Conservation (phyloP, 2,329 filamentous ascomycete genomes). For the Sporothrix luriei region DNA sequence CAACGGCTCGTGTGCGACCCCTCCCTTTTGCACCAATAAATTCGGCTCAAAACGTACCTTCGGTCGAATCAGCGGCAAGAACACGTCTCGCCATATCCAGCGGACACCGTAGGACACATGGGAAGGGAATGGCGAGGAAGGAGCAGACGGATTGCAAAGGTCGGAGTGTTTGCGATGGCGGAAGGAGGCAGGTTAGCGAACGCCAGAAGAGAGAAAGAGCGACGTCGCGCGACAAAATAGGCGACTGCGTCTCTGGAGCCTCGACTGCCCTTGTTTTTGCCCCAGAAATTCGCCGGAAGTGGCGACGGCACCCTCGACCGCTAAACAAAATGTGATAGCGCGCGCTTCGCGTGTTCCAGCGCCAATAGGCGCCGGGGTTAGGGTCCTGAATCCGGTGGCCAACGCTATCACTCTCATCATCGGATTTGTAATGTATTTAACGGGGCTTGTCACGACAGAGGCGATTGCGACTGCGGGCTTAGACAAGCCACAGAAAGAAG, state of each 20-base stretch:
- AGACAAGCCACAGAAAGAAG: neutral
- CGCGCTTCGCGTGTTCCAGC: slow-evolving; percentile 16
- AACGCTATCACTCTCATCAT: too few species aligned
- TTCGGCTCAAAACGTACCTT: slow-evolving; percentile 21
- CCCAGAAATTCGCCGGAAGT: neutral
- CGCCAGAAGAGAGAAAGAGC: neutral
- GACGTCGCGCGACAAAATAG: slow-evolving; percentile 21
- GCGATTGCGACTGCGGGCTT: neutral
- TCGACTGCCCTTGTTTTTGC: neutral
- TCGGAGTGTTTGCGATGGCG: neutral
- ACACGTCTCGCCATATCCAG: slow-evolving; percentile 23
- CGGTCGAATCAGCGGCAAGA: slow-evolving; percentile 22
- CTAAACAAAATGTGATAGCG: neutral
- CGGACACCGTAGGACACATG: neutral
- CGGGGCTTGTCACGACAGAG: slow-evolving; percentile 13
- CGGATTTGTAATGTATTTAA: slow-evolving; percentile 12
- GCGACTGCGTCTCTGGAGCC: neutral
- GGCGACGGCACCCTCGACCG: neutral
- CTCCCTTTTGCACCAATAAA: slow-evolving; percentile 13
- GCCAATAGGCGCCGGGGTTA: slow-evolving; percentile 22
- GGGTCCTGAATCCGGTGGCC: slow-evolving; percentile 8
- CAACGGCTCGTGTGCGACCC: neutral
- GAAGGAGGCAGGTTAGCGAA: neutral
- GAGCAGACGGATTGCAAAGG: neutral
- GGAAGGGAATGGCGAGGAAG: neutral